A percentile compares a stretch with the other conserved stretches of the same genome.
These are phyloP conservation scores for Hypoxylon trugodes DNA, from an alignment of 495 filamentous ascomycete species.

Conservation along the genomic window DNA sequence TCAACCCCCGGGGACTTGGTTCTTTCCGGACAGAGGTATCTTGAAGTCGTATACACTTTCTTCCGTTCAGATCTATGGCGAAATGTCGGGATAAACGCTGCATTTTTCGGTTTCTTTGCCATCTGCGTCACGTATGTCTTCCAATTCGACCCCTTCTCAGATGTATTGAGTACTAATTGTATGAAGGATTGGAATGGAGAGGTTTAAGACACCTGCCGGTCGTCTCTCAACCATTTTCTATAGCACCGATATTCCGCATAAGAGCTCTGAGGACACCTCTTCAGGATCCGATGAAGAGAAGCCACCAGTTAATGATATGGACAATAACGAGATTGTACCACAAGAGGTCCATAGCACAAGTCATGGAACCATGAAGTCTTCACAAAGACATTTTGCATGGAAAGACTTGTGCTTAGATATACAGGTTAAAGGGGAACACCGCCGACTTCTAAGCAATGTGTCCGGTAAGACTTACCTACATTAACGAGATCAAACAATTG, in stretches of 20 bases:
- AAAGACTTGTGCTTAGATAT: background rate
- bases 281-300: constrained; percentile 58
- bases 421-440: background rate
- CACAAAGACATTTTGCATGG: background rate
- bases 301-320: background rate
- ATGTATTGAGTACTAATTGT: background rate
- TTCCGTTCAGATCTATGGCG: constrained; percentile 71
- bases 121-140: constrained; percentile 47
- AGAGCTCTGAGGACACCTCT: constrained; percentile 62
- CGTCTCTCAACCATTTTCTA: constrained; percentile 58
- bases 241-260: constrained; percentile 72
- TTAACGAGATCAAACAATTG: background rate
- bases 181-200: constrained; percentile 43
- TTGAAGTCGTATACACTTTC: constrained; percentile 68
- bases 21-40: constrained; percentile 69
- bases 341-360: background rate
- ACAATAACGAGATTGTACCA: background rate
- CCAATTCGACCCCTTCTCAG: constrained; percentile 40
- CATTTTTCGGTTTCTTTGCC: constrained; percentile 72
- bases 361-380: background rate
- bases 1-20: constrained; percentile 61
- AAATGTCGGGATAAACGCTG: constrained; percentile 80
- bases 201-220: constrained; percentile 36
- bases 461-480: background rate
- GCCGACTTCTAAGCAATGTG: background rate